Evolutionary conservation across 257 asterid genomes (phyloP), one percentile per base, ranked within the genome.

Genomic region (Thymus mandschuricus): DNA sequence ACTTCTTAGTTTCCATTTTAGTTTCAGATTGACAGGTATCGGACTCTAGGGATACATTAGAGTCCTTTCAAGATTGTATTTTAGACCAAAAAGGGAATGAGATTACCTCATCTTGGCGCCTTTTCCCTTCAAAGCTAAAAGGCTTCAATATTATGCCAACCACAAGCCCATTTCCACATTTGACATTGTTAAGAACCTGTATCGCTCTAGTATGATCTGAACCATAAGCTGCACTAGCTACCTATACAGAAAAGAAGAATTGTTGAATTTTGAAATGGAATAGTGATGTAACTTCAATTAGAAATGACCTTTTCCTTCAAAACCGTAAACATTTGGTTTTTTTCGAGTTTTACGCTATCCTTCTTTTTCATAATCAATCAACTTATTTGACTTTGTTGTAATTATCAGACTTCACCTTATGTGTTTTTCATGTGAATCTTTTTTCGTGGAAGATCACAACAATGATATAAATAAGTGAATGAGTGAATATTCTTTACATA

Each of bases 211-310:
- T 66, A 71, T 89, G 82, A 74, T 94, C 95, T 58, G 83, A 74
- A 74, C 96, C 92, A 78, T 89, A 91, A 58, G 93, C 98, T 43
- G 98, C 97, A 82, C 97, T 88, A 73, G 88, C 98, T 81, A 94
- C 96, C 99, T 94, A 82, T 58, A 67, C 59, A 73, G 51, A 51
- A 75, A 46, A 64, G 74, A 65, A 44, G 33, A 57, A 66, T 33
- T 43, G 63, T 54, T 4, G 8, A 68, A 54, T 27, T 21, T 49
- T 28, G 41, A 54, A 40, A 68, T 54, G 41, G 13, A 55, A n/a
- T 11, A 68, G 54, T 11, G 52, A 40, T 38, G 64, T 35, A 2
- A 34, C 35, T 54, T 35, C 21, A 68, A 27, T 11, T 10, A 10
- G 54, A 6, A 67, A 67, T 4, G 10, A 27, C 11, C 29, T 51